Evolutionary conservation across 192 early-diverging fungal genomes (phyloP), one percentile per base, ranked within the genome.

Genomic region (Rhizophagus clarus): DNA sequence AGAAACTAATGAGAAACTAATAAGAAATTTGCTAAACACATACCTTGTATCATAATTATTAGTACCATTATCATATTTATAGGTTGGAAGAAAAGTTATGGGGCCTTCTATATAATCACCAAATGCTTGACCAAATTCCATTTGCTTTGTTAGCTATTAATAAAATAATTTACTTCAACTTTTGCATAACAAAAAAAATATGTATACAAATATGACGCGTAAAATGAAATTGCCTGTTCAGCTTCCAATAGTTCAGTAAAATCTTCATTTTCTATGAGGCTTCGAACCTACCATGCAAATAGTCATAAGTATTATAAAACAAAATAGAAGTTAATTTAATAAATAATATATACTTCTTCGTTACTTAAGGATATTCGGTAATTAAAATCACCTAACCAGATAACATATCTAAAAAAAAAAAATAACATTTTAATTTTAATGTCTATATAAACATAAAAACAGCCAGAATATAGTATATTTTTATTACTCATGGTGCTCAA

Each of bases 371-470:
- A 84, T 24, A 97, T 89, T 15, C 97, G 90, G 82, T 97, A 99
- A 84, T 99, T 99, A 60, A 99, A 92, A 84, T 99, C 97, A 47
- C 97, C 95, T 32, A 95, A 89, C 95, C 95, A 99, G 26, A 96
- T 83, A 31, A 94, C 84, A 32, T 84, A 85, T 37, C 88, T 89
- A 76, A 24, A 73, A 60, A 64, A 62, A 45, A 62, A 51, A 61
- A n/a, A n/a, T n/a, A n/a, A 68, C 4, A 61, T 60, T n/a, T n/a
- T n/a, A n/a, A n/a, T n/a, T n/a, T 10, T 61, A 24, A 20, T 22
- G 11, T 66, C 66, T 66, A n/a, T 80, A 34, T 9, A 74, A 32
- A 51, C 6, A 60, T 26, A 1, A 31, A 29, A 45, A 17, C 40
- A 37, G 22, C 32, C 32, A 64, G 20, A 49, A 76, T n/a, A 29